Conservation (phyloP, 805 yeast genomes). For the Kazachstania psychrophila region DNA sequence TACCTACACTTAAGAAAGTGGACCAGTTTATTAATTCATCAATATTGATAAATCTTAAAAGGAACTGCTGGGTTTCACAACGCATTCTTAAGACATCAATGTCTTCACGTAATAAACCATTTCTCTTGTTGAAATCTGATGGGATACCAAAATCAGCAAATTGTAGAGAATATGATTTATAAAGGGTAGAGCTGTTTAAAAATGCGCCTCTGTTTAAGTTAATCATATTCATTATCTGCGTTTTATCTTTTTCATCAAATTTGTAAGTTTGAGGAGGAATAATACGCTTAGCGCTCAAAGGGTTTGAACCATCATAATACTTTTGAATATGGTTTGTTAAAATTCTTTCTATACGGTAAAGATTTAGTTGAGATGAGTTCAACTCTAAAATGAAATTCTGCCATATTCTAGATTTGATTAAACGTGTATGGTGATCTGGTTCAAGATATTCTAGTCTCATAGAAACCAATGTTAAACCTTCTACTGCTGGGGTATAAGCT, state of each 20-base stretch:
- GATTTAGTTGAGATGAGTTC: slow-evolving; percentile 77
- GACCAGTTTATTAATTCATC: slow-evolving; percentile 75
- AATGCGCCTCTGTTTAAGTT: slow-evolving; percentile 14
- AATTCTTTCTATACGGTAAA: slow-evolving; percentile 41
- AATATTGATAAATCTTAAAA: slow-evolving; percentile 52
- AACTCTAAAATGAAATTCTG: slow-evolving; percentile 56
- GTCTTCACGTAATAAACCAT: slow-evolving; percentile 32
- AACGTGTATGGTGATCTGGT: slow-evolving; percentile 59
- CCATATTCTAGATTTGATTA: slow-evolving; percentile 54
- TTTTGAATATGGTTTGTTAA: slow-evolving; percentile 25
- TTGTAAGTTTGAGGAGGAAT: slow-evolving; percentile 12
- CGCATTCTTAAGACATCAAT: slow-evolving; percentile 58
- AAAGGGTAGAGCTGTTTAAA: slow-evolving; percentile 31
- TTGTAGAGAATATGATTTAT: slow-evolving; percentile 69
- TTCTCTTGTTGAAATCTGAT: slow-evolving; percentile 36
- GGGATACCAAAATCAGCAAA: slow-evolving; percentile 79
- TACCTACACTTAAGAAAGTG: slow-evolving; percentile 58
- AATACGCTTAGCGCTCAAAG: slow-evolving; percentile 4
- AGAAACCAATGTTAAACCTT: slow-evolving; percentile 45
- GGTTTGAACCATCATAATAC: slow-evolving; percentile 19
- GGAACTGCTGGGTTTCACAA: slow-evolving; percentile 72
- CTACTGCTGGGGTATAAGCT: slow-evolving; percentile 54
- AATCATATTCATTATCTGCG: slow-evolving; percentile 15
- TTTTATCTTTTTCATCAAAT: slow-evolving; percentile 17
- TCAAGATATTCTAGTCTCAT: slow-evolving; percentile 69